A percentile compares a stretch with the other conserved stretches of the same genome.
Evolutionary conservation across 2,329 filamentous ascomycete genomes (phyloP).

Genomic region (Ambrosiella xylebori): DNA sequence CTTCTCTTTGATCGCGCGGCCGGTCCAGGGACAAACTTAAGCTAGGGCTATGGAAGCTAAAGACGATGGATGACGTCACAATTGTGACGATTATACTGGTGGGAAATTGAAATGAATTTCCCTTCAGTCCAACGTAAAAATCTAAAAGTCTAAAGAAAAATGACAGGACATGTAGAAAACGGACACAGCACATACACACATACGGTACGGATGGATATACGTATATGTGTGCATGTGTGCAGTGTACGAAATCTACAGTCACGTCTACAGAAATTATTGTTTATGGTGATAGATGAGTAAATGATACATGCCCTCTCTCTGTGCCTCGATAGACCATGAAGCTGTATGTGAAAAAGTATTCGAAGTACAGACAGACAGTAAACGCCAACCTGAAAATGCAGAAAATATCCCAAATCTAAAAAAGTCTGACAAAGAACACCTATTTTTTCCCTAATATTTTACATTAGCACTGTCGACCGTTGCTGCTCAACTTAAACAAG

Average conservation of each 20-base stretch:
- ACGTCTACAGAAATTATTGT: background rate
- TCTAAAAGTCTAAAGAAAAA: background rate
- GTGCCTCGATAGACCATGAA: background rate
- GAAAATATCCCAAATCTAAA: background rate
- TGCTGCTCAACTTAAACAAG: slow-evolving; percentile 31
- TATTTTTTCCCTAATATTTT: background rate
- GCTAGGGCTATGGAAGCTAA: too few relatives aligned
- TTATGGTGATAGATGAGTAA: background rate
- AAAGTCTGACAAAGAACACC: background rate
- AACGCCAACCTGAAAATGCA: background rate
- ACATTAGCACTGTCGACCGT: background rate
- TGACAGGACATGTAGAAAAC: background rate
- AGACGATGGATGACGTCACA: too few relatives aligned
- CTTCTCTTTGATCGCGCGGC: too few relatives aligned
- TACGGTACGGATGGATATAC: background rate
- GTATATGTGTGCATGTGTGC: background rate
- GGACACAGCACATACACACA: background rate
- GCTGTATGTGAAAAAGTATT: background rate
- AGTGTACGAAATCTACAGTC: background rate
- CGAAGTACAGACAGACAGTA: background rate
- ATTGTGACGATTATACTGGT: too few relatives aligned
- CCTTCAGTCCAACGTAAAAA: background rate
- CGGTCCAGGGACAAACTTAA: too few relatives aligned
- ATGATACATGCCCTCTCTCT: background rate
- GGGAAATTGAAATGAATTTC: too few relatives aligned